A percentile compares a stretch with the other conserved stretches of the same genome.
Conservation (phyloP, 1,284 basidiomycete genomes). For the Pseudozyma hubeiensis region DNA sequence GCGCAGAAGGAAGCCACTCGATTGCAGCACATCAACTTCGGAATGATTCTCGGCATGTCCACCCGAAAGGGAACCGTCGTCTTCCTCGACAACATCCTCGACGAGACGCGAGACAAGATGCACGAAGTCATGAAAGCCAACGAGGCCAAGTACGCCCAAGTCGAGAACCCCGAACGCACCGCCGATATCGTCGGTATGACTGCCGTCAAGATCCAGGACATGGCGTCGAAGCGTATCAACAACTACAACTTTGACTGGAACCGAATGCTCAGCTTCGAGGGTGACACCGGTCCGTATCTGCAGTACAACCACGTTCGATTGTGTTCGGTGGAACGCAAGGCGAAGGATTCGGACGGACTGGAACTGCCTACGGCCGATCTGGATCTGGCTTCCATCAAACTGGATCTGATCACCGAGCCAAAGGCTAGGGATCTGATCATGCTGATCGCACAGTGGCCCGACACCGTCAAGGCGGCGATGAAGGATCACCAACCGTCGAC, state of each 20-base stretch:
- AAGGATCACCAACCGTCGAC: slow-evolving; percentile 89
- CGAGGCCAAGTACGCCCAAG: slow-evolving; percentile 88
- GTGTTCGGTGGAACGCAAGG: slow-evolving; percentile 91
- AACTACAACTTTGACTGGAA: slow-evolving; percentile 97
- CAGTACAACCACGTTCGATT: slow-evolving; percentile 92
- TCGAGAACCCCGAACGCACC: slow-evolving; percentile 87
- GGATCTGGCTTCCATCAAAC: slow-evolving; percentile 76
- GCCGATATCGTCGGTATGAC: slow-evolving; percentile 91
- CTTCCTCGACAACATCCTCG: slow-evolving; percentile 93
- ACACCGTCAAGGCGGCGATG: slow-evolving; percentile 85
- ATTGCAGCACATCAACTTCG: slow-evolving; percentile 92
- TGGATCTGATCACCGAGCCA: slow-evolving; percentile 75
- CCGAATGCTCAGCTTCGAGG: slow-evolving; percentile 95
- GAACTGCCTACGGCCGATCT: slow-evolving; percentile 75
- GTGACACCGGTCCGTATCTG: slow-evolving; percentile 81
- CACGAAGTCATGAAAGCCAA: slow-evolving; percentile 97
- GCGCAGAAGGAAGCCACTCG: slow-evolving; percentile 73
- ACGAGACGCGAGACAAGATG: slow-evolving; percentile 90
- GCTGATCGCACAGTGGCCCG: slow-evolving; percentile 88
- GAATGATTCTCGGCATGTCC: slow-evolving; percentile 93
- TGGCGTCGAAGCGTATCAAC: slow-evolving; percentile 95
- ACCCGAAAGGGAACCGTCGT: slow-evolving; percentile 96
- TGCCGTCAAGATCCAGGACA: slow-evolving; percentile 98
- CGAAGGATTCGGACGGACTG: slow-evolving; percentile 77
- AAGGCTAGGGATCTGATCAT: slow-evolving; percentile 89